Base-by-base conservation (phyloP, 164 flowering plant species). In the Liquidambar formosana region DNA sequence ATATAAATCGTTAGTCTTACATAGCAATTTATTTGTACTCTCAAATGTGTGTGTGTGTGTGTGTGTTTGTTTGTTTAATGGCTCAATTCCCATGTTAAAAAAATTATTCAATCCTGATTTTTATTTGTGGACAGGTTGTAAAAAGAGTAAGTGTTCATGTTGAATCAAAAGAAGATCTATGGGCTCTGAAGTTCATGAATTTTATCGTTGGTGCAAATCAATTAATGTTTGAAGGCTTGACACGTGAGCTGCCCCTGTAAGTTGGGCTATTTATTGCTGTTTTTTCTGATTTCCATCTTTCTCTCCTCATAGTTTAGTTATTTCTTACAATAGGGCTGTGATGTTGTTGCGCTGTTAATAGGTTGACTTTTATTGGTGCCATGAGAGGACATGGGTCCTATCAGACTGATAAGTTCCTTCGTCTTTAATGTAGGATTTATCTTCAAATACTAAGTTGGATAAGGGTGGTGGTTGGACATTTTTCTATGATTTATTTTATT, bases 181-280 rank as follows among this genome's bases (percentile, higher is more conserved):
- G 96, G 95, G 97, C 94, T 46, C 1, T 86, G 72, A 93, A 80
- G 79, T 73, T 93, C 47, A 56, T 83, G 64, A 86, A 88, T 76
- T 93, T 86, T 65, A 84, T 93, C 22, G 66, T 69, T 64, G 88
- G 97, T 45, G 80, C 69, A 26, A 84, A 93, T 66, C 98, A 91
- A 72, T 75, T 91, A 56, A 23, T 86, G 52, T 79, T 82, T 75
- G 90, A 93, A 48, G 98, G 97, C 57, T 75, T 91, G 73, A 93
- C 98, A 12, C 98, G 96, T 64, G 98, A 93, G 77, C 74, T 93
- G 21, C 91, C 90, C 0, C 23, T 93, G 98, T 93, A 83, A 87
- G 98, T 79, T 66, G 27, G 19, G 61, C n/a, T 23, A 41, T 49
- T 41, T 25, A 25, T 3, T 9, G 60, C 9, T 54, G 4, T 46